phyloP scores from a whole-genome alignment of 225 moss, liverwort and hornwort species.

The Thuidium tamariscinum region DNA sequence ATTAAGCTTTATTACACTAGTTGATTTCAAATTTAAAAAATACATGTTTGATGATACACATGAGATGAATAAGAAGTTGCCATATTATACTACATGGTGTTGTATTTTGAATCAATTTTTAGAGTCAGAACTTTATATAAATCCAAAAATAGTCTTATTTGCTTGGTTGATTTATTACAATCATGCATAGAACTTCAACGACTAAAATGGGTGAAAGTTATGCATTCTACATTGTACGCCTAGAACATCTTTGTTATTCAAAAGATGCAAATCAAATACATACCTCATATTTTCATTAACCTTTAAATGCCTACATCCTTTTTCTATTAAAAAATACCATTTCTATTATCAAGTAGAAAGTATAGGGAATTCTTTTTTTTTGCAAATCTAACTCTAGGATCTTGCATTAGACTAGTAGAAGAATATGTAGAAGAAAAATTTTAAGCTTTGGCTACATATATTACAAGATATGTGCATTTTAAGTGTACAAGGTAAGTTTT shows the following conservation, averaged over 20 bases:
- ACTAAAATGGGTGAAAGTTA: too few relatives aligned
- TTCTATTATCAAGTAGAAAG: neutral
- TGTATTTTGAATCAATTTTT: neutral
- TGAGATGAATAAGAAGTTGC: neutral
- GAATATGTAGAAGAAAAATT: neutral
- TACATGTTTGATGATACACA: too few relatives aligned
- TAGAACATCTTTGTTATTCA: neutral
- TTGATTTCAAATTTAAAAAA: neutral
- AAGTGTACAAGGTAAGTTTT: neutral
- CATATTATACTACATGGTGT: neutral
- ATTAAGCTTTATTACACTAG: accelerated
- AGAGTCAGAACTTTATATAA: neutral
- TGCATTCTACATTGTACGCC: neutral
- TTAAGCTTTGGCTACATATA: neutral
- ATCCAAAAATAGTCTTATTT: neutral
- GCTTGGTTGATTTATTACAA: accelerated
- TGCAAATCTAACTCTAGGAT: neutral
- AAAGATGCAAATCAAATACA: accelerated
- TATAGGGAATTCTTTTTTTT: neutral
- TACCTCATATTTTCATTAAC: neutral
- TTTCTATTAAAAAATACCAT: neutral
- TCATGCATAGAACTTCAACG: neutral
- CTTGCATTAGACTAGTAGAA: neutral
- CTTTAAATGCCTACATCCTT: accelerated
- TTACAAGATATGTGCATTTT: neutral